A percentile compares a stretch with the other conserved stretches of the same genome.
These are phyloP conservation scores for Aspergillus incahuasiensis DNA, from an alignment of 495 filamentous ascomycete species.

Conservation along the genomic window DNA sequence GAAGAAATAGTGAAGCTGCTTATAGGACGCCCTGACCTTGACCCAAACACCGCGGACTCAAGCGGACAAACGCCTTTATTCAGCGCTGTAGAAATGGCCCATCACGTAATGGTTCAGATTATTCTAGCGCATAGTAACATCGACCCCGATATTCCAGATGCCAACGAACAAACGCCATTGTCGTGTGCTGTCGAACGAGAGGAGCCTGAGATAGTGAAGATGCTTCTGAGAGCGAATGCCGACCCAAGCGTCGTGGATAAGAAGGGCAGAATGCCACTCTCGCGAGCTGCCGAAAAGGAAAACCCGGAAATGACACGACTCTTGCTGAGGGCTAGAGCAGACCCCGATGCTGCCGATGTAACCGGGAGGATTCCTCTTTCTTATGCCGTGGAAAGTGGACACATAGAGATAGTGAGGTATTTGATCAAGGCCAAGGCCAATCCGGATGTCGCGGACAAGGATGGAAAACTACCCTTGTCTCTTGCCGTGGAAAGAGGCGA, in stretches of 20 bases:
- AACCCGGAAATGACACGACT: conserved; percentile 18
- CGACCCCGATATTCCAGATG: conserved; percentile 20
- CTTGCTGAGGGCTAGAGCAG: conserved; percentile 20
- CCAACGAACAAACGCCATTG: conserved; percentile 12
- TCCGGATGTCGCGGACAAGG: conserved; percentile 8
- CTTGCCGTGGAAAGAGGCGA: conserved; percentile 23
- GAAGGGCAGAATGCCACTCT: conserved; percentile 24
- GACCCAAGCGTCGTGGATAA: conserved; percentile 16
- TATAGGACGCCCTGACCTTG: conserved; percentile 8
- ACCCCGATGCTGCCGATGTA: conserved; percentile 20
- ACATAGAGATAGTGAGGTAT: conserved; percentile 6
- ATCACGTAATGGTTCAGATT: conserved; percentile 17
- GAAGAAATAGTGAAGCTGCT: conserved; percentile 11
- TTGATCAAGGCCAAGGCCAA: conserved; percentile 13
- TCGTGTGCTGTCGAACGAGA: conserved; percentile 11
- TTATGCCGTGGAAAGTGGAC: conserved; percentile 8
- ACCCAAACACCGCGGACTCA: conserved; percentile 16
- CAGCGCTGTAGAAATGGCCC: conserved; percentile 20
- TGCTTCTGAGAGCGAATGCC: conserved; percentile 5
- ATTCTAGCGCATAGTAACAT: conserved; percentile 21
- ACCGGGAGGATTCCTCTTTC: conserved; percentile 15
- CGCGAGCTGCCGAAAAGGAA: conserved; percentile 20
- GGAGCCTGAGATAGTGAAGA: conserved; percentile 11
- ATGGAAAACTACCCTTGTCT: conserved; percentile 9
- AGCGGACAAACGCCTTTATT: conserved; percentile 24